These are phyloP conservation scores for Volvox africanus DNA, from an alignment of 139 green algal genomes.

Conservation along the genomic window DNA sequence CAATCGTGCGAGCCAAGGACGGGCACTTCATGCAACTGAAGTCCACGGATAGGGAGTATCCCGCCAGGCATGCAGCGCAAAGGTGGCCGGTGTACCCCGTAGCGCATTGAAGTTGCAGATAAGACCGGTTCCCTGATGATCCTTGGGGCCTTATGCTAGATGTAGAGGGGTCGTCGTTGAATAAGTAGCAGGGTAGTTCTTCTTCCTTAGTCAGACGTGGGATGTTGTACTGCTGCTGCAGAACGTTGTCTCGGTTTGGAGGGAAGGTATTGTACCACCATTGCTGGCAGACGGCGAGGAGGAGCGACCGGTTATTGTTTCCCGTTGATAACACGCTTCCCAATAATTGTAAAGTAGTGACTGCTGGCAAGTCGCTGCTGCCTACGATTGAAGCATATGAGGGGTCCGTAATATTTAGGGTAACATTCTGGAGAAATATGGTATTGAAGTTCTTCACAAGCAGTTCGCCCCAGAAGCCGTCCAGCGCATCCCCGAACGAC, in stretches of 20 bases:
- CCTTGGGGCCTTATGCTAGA: too few relatives aligned
- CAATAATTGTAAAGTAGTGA: background rate
- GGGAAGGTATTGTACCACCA: conserved; percentile 1
- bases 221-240: background rate
- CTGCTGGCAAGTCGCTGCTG: background rate
- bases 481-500: background rate
- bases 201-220: too few relatives aligned
- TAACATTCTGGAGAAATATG: background rate
- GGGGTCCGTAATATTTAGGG: background rate
- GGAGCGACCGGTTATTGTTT: background rate
- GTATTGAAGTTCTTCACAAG: background rate
- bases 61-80: background rate
- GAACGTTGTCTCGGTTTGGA: background rate
- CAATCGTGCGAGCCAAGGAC: background rate
- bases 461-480: background rate
- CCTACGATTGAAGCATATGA: too few relatives aligned
- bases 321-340: too few relatives aligned
- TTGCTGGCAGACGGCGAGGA: background rate
- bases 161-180: too few relatives aligned
- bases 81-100: conserved; percentile 16
- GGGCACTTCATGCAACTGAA: background rate
- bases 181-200: background rate
- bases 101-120: background rate
- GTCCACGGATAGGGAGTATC: background rate
- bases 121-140: background rate